Percentiles rank a stretch among this genome's conserved stretches.
phyloP scores from a whole-genome alignment of 805 yeast genomes.

The Lachancea nothofagi region DNA sequence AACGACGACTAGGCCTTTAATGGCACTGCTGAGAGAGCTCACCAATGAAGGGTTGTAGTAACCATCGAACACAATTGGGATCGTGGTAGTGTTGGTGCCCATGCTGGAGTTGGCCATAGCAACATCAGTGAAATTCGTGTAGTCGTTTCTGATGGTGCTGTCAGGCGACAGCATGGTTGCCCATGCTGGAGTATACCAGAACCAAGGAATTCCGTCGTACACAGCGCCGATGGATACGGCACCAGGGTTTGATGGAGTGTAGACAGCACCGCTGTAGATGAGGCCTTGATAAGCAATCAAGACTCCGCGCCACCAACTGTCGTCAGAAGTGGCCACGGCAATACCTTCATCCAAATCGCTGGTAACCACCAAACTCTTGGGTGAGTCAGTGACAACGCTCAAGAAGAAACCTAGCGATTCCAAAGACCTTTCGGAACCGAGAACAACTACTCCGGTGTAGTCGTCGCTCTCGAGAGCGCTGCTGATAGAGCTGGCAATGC shows the following conservation, averaged over 20 bases:
- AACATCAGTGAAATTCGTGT: constrained; percentile 21
- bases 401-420: constrained; percentile 28
- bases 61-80: constrained; percentile 28
- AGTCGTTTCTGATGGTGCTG: constrained; percentile 21
- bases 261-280: constrained; percentile 26
- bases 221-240: constrained; percentile 25
- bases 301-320: constrained; percentile 20
- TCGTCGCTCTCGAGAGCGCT: constrained; percentile 11
- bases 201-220: constrained; percentile 16
- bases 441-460: constrained; percentile 21
- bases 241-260: constrained; percentile 17
- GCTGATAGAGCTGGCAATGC: constrained; percentile 17
- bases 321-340: constrained; percentile 19
- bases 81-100: constrained; percentile 15
- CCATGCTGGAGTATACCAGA: constrained; percentile 24
- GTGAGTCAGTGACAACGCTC: constrained; percentile 19
- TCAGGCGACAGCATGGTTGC: constrained; percentile 17
- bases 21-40: constrained; percentile 14
- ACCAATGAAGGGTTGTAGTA: constrained; percentile 17
- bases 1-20: constrained; percentile 27
- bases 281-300: constrained; percentile 21
- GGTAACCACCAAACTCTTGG: constrained; percentile 24
- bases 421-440: constrained; percentile 19
- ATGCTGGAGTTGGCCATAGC: constrained; percentile 14
- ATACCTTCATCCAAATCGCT: constrained; percentile 19